Conservation (phyloP, 2,329 filamentous ascomycete species). For the Zopfia rhizophila region DNA sequence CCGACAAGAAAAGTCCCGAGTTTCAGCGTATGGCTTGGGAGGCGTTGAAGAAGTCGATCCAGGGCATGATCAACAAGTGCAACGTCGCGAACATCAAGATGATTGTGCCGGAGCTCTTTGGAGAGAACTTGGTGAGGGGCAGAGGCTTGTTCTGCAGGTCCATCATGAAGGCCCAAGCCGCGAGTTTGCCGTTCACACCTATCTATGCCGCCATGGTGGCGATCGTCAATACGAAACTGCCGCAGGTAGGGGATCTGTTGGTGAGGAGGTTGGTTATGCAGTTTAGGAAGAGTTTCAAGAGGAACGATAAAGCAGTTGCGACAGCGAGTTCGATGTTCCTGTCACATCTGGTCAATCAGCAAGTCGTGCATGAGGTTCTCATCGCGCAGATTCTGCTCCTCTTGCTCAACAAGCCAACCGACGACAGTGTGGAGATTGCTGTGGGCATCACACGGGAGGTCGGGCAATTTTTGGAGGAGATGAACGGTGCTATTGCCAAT, state of each 20-base stretch:
- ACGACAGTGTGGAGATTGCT: conserved; percentile 97
- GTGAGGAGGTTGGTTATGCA: conserved; percentile 87
- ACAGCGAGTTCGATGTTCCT: conserved; percentile 93
- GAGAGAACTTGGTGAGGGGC: conserved; percentile 91
- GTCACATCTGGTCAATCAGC: conserved; percentile 94
- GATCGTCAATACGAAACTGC: conserved; percentile 97
- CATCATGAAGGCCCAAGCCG: conserved; percentile 98
- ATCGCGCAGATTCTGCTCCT: conserved; percentile 91
- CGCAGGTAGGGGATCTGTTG: conserved; percentile 91
- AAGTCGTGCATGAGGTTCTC: conserved; percentile 93
- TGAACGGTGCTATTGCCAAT: conserved; percentile 87
- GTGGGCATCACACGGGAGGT: conserved; percentile 93
- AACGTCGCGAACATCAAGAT: conserved; percentile 98
- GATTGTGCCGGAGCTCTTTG: conserved; percentile 95
- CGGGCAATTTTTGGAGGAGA: conserved; percentile 92
- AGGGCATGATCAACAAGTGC: conserved; percentile 98
- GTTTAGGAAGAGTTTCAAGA: conserved; percentile 93
- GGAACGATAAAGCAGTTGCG: conserved; percentile 97
- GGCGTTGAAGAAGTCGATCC: conserved; percentile 97
- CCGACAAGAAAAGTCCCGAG: conserved; percentile 94
- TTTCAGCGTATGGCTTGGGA: conserved; percentile 99
- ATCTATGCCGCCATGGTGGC: conserved; percentile 96
- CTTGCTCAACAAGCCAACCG: conserved; percentile 93
- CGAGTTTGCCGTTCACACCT: conserved; percentile 93
- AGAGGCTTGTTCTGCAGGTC: conserved; percentile 92